Evolutionary conservation across 805 yeast species (phyloP).

Genomic region (Lachancea sp.): DNA sequence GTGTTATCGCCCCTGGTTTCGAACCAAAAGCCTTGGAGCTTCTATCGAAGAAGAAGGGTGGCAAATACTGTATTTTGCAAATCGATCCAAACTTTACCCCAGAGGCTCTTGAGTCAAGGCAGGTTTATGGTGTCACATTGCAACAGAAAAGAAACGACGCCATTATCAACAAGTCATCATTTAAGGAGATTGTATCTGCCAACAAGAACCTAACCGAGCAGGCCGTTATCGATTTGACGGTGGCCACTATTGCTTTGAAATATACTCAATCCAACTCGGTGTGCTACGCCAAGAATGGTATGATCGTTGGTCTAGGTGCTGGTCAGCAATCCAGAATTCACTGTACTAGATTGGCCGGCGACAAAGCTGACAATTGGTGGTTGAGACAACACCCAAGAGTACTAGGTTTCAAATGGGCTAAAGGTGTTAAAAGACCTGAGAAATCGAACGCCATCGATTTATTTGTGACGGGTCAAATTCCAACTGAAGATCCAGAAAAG

Average conservation of each 20-base stretch:
- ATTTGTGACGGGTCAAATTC: conserved; percentile 86
- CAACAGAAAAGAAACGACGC: conserved; percentile 98
- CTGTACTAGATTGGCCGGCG: conserved; percentile 98
- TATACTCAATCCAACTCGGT: conserved; percentile 98
- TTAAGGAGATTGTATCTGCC: conserved; percentile 84
- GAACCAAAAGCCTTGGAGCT: conserved; percentile 87
- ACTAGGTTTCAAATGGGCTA: conserved; percentile 90
- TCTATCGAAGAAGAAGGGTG: conserved; percentile 88
- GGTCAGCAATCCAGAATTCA: conserved; percentile 99
- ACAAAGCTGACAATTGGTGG: conserved; percentile 99
- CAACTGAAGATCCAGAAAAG: conserved; percentile 87
- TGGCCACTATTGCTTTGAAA: conserved; percentile 94
- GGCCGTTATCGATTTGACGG: conserved; percentile 88
- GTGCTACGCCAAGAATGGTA: conserved; percentile 97
- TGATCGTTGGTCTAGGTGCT: conserved; percentile 98
- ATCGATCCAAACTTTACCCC: conserved; percentile 93
- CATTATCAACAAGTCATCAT: conserved; percentile 80
- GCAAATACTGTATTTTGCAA: conserved; percentile 94
- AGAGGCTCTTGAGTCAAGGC: conserved; percentile 76
- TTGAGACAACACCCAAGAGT: conserved; percentile 97
- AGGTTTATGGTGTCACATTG: conserved; percentile 90
- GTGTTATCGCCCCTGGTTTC: conserved; percentile 97
- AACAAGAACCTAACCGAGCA: conserved; percentile 86
- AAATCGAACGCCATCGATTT: conserved; percentile 97
- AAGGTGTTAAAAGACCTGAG: conserved; percentile 97